Conservation (phyloP, 1,284 basidiomycete genomes). For the Austropuccinia psidii region DNA sequence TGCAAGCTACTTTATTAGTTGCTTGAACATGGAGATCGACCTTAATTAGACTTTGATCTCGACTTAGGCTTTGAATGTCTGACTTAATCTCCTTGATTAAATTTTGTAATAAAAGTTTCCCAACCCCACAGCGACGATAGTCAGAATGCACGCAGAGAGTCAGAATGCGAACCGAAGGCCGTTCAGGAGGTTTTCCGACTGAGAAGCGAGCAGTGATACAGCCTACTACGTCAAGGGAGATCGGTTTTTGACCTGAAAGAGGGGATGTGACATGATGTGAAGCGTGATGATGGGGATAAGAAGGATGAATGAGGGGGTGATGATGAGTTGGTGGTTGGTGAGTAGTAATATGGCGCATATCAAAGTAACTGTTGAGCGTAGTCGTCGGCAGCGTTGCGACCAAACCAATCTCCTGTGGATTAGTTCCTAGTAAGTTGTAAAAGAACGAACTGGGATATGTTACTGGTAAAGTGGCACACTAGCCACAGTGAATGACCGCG, state of each 20-base stretch:
- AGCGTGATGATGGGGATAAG: not conserved
- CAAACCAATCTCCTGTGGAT: not conserved
- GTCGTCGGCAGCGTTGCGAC: slow-evolving; percentile 19
- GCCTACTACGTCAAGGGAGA: slow-evolving; percentile 20
- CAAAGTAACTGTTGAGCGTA: not conserved
- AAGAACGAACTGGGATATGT: slow-evolving; percentile 23
- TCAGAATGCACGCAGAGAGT: slow-evolving; percentile 5
- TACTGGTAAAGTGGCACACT: slow-evolving; percentile 12
- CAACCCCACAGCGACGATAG: slow-evolving; percentile 7
- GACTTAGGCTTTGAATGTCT: not conserved
- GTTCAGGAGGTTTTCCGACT: not conserved
- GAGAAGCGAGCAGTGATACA: not conserved
- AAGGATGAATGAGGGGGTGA: not conserved
- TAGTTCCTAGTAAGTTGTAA: not conserved
- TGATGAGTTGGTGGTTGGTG: too few relatives aligned
- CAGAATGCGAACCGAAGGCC: not conserved
- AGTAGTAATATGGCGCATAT: not conserved
- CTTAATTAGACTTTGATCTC: not conserved
- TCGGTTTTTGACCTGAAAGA: slow-evolving; percentile 16
- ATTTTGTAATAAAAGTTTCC: not conserved
- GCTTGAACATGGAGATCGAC: slow-evolving; percentile 16
- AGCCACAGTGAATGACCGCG: too few relatives aligned
- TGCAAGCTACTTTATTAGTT: not conserved
- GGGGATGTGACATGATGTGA: slow-evolving; percentile 20
- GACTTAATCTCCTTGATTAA: not conserved